phyloP scores from a whole-genome alignment of 1,139 yeast genomes.

The Sugiyamaella paludigena region DNA sequence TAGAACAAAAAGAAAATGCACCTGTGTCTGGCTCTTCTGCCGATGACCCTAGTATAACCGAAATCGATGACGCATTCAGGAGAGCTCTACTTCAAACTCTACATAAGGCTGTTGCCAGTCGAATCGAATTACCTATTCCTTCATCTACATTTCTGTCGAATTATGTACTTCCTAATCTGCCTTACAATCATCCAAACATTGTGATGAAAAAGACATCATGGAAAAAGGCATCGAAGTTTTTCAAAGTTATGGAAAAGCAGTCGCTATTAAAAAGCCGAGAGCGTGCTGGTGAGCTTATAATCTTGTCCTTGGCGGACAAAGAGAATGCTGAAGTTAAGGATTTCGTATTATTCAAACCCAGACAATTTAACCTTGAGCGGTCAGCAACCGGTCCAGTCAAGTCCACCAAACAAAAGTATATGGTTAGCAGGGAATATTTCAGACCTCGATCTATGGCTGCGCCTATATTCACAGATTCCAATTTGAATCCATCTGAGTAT shows the following conservation, averaged over 20 bases:
- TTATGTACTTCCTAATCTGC: slow-evolving; percentile 68
- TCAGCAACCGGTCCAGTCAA: background rate
- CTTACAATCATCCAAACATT: slow-evolving; percentile 54
- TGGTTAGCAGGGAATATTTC: slow-evolving; percentile 29
- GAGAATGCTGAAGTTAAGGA: slow-evolving; percentile 51
- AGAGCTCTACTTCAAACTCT: slow-evolving; percentile 69
- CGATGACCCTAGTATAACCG: slow-evolving; percentile 43
- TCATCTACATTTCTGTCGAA: slow-evolving; percentile 74
- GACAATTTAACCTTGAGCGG: slow-evolving; percentile 20
- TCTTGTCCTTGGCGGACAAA: slow-evolving; percentile 51
- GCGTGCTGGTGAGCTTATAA: slow-evolving; percentile 68
- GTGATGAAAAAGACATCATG: slow-evolving; percentile 80
- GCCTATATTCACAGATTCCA: slow-evolving; percentile 47
- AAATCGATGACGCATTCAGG: slow-evolving; percentile 73
- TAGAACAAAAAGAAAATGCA: slow-evolving; percentile 3
- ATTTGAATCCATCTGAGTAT: slow-evolving; percentile 40
- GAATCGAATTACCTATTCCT: slow-evolving; percentile 50
- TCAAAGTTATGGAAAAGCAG: slow-evolving; percentile 80
- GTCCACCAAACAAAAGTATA: background rate
- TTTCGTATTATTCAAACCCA: slow-evolving; percentile 62
- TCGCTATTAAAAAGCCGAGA: slow-evolving; percentile 67
- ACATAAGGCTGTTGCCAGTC: slow-evolving; percentile 55
- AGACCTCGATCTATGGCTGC: slow-evolving; percentile 29
- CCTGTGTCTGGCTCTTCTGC: slow-evolving; percentile 4
- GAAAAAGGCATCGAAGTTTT: slow-evolving; percentile 82